Percentiles rank a stretch among this genome's conserved stretches.
Evolutionary conservation across 495 filamentous ascomycete genomes (phyloP).

Genomic region (Evansstolkia leycettana): DNA sequence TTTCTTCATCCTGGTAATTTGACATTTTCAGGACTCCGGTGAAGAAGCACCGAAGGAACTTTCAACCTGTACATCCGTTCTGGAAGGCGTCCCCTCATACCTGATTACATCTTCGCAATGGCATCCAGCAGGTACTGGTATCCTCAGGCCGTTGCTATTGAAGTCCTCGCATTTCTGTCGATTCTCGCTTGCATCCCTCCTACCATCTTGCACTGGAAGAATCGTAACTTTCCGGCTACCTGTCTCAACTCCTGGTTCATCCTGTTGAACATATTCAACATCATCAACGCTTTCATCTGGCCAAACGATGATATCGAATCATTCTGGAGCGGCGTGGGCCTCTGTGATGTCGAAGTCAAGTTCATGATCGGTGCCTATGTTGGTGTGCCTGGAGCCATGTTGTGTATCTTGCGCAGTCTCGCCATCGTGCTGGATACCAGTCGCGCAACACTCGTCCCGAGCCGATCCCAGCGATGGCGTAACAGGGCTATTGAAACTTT

Average conservation of each 20-base stretch:
- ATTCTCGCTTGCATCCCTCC: slow-evolving; percentile 40
- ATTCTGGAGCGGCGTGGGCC: slow-evolving; percentile 63
- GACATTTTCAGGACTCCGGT: too few relatives aligned
- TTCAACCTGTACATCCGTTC: not conserved
- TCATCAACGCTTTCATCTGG: slow-evolving; percentile 78
- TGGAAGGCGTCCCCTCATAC: not conserved
- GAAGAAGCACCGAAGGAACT: too few relatives aligned
- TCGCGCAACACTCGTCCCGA: slow-evolving; percentile 39
- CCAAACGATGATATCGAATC: slow-evolving; percentile 48
- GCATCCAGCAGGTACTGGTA: slow-evolving; percentile 6
- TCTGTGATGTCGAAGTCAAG: slow-evolving; percentile 78
- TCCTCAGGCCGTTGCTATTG: slow-evolving; percentile 24
- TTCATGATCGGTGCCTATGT: slow-evolving; percentile 49
- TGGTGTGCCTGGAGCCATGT: slow-evolving; percentile 47
- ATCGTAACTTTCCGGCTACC: slow-evolving; percentile 37
- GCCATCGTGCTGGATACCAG: slow-evolving; percentile 57
- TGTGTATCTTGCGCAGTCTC: slow-evolving; percentile 64
- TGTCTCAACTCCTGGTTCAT: slow-evolving; percentile 51
- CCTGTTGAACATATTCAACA: slow-evolving; percentile 52
- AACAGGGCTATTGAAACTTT: slow-evolving; percentile 46
- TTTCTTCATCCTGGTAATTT: too few relatives aligned
- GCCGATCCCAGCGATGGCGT: slow-evolving; percentile 36
- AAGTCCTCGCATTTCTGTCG: slow-evolving; percentile 42
- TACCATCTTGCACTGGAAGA: slow-evolving; percentile 26
- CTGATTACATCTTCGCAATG: not conserved